Evolutionary conservation across 768 basidiomycete genomes (phyloP), one percentile per base, ranked within the genome.

Genomic region (Boletus edulis): DNA sequence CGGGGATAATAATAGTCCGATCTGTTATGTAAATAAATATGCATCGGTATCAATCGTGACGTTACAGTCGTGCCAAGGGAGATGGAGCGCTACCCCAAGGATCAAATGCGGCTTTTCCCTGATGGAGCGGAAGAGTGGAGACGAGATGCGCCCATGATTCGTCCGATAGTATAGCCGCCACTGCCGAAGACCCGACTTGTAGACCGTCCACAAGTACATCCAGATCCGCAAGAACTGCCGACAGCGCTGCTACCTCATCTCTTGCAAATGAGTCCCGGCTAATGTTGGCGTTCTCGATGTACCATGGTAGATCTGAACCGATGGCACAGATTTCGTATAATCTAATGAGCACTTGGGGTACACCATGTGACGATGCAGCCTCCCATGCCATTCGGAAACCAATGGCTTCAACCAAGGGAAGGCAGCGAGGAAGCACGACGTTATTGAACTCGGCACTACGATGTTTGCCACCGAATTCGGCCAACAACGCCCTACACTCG

Each of bases 351-450:
- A 24, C 46, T 24, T 11, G 20, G 15, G 46, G 46, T 41, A 47
- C 35, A 9, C 46, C 35, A 24, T 37, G 20, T 5, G 46, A 47
- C 29, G 22, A 17, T 5, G 46, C 46, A 11, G 46, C 46, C 14
- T 47, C 46, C 46, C 46, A 47, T 47, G 46, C 46, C 46, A 47
- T 31, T 20, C 46, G 46, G 34, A 47, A 47, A 18, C 46, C 46
- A 3, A 47, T 47, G 20, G 46, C 46, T 37, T 47, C 46, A 11
- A 47, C 46, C 32, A 47, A 18, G 34, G 46, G 46, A 14, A 47
- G 46, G 20, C 46, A 47, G 46, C 46, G 46, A 22, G 46, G 46
- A 47, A 47, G 46, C 4, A 47, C 46, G 32, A 47, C 46, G 17
- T 47, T 47, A 32, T 47, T 47, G 46, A 47, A 47, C 34, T 47